Percentiles rank a stretch among this genome's conserved stretches.
phyloP scores from a whole-genome alignment of 2,329 filamentous ascomycete genomes.

The Ascochyta fabae region DNA sequence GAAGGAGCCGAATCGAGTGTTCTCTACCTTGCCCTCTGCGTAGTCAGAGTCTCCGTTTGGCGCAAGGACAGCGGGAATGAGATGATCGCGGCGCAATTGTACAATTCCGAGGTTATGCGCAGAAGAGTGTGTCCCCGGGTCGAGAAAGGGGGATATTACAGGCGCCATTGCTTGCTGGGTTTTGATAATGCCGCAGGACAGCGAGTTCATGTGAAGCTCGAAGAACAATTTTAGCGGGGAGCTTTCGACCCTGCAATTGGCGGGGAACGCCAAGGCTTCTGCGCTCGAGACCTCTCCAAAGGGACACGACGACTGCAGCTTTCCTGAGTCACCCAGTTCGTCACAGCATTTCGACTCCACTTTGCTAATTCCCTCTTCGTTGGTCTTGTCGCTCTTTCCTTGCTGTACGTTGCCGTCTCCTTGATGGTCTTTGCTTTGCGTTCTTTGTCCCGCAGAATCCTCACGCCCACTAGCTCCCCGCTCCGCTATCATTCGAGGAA shows the following conservation, averaged over 20 bases:
- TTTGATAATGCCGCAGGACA: not conserved
- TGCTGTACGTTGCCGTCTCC: constrained; percentile 14
- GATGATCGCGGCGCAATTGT: constrained; percentile 85
- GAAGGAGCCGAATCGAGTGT: constrained; percentile 88
- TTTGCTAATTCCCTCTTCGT: constrained; percentile 21
- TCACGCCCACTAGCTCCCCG: constrained; percentile 30
- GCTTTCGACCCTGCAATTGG: constrained; percentile 35
- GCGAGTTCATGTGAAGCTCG: constrained; percentile 8
- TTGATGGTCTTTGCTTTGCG: constrained; percentile 44
- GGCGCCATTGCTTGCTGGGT: constrained; percentile 30
- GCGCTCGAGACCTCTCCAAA: constrained; percentile 29
- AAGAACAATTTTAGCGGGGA: constrained; percentile 32
- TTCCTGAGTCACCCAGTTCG: constrained; percentile 19
- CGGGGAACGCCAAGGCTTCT: constrained; percentile 28
- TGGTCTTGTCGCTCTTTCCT: constrained; percentile 26
- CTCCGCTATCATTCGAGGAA: constrained; percentile 21
- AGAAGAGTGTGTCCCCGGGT: constrained; percentile 67
- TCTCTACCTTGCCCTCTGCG: constrained; percentile 64
- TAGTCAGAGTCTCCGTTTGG: constrained; percentile 49
- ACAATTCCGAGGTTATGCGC: constrained; percentile 78
- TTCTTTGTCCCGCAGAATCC: constrained; percentile 36
- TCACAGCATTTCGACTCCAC: constrained; percentile 11
- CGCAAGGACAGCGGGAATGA: constrained; percentile 72
- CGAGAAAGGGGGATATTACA: constrained; percentile 75
- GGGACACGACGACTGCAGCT: constrained; percentile 31